Percentiles rank a stretch among this genome's conserved stretches.
These are phyloP conservation scores for Colletotrichum sp. DNA, from an alignment of 2,329 filamentous ascomycete genomes.

Conservation along the genomic window DNA sequence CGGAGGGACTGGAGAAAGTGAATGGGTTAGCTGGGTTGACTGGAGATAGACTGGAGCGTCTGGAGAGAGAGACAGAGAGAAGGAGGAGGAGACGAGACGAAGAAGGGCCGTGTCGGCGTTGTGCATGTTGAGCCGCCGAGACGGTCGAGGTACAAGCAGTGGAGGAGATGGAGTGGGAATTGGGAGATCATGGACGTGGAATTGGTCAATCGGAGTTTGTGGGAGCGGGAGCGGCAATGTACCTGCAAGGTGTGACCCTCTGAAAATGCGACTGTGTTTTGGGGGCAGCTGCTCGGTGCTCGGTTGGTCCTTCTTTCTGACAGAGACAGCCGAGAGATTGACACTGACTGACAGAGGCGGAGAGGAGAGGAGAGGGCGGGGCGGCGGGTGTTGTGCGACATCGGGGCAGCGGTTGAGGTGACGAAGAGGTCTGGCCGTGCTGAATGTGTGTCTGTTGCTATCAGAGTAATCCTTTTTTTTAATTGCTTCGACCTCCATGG, in stretches of 20 bases:
- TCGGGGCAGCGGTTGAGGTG: neutral
- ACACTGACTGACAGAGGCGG: neutral
- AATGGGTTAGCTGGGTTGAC: conserved; percentile 12
- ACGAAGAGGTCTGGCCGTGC: neutral
- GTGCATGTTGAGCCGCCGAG: neutral
- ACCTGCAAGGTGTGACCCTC: conserved; percentile 13
- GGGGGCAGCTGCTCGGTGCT: neutral
- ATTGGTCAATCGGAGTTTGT: neutral
- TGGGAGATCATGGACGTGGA: neutral
- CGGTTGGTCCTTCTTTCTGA: neutral
- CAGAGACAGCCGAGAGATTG: neutral
- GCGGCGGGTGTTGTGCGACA: neutral
- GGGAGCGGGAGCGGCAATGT: neutral
- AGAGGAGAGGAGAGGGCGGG: neutral
- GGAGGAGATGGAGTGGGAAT: neutral
- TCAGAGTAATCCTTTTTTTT: neutral
- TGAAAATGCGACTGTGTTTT: conserved; percentile 7
- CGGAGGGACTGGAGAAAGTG: conserved; percentile 6
- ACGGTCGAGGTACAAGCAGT: conserved; percentile 5
- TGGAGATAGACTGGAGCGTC: neutral
- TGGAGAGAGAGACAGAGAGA: neutral
- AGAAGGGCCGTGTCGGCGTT: neutral
- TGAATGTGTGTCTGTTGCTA: neutral
- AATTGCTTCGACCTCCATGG: neutral
- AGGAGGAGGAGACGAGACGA: neutral